phyloP scores from a whole-genome alignment of 2,329 filamentous ascomycete genomes.

The Westerdykella sp. region DNA sequence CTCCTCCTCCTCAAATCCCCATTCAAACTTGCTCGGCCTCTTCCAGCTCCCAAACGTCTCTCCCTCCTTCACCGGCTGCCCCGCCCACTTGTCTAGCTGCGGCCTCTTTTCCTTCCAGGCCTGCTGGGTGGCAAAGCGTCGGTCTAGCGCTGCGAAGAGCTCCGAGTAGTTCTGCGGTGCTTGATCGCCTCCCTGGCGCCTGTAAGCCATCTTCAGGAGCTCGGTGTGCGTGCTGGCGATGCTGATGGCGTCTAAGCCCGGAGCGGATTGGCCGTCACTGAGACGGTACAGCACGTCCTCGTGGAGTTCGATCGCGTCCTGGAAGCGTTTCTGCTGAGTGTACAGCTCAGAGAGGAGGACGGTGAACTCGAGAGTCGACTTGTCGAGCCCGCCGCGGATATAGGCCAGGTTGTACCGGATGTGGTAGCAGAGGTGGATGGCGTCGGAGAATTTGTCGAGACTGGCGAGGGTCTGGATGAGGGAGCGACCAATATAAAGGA shows the following conservation, averaged over 20 bases:
- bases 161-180: constrained; percentile 11
- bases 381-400: constrained; percentile 15
- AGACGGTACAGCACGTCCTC: constrained; percentile 17
- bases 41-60: constrained; percentile 14
- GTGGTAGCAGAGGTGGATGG: constrained; percentile 17
- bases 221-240: constrained; percentile 11
- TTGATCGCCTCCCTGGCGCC: constrained; percentile 17
- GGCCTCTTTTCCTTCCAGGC: constrained; percentile 13
- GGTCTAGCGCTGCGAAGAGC: constrained; percentile 13
- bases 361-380: constrained; percentile 15
- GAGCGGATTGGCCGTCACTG: constrained; percentile 12
- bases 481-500: constrained; percentile 16
- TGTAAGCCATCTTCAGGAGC: constrained; percentile 14
- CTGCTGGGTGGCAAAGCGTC: constrained; percentile 10
- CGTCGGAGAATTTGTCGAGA: constrained; percentile 13
- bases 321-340: constrained; percentile 14
- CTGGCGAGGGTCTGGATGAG: constrained; percentile 18
- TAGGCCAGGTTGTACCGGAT: constrained; percentile 20
- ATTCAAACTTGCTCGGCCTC: constrained; percentile 13
- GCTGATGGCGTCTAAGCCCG: constrained; percentile 7
- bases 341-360: constrained; percentile 17
- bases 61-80: constrained; percentile 10
- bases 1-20: constrained; percentile 13
- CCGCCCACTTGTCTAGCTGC: constrained; percentile 14
- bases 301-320: constrained; percentile 17